Conservation (phyloP, 2,329 filamentous ascomycete genomes). For the Hymenoscyphus occultus region DNA sequence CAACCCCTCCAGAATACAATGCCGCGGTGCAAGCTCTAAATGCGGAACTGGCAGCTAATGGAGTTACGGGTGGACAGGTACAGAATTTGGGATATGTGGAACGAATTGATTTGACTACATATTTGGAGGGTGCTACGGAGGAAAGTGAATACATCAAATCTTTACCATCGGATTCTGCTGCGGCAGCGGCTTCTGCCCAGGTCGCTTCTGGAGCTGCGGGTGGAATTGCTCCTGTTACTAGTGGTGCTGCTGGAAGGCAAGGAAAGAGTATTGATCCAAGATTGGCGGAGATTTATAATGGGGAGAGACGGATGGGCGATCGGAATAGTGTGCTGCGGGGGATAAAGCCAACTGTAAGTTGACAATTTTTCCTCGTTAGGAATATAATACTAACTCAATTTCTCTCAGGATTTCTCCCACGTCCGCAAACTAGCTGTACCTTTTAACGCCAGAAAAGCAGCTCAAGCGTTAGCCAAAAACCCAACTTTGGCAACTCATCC, state of each 20-base stretch:
- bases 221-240: conserved; percentile 39
- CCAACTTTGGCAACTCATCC: conserved; percentile 53
- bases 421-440: conserved; percentile 80
- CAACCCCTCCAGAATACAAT: conserved; percentile 88
- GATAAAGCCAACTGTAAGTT: conserved; percentile 80
- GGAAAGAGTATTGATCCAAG: conserved; percentile 74
- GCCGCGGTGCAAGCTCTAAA: conserved; percentile 77
- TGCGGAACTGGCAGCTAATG: conserved; percentile 59
- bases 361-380: neutral
- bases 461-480: conserved; percentile 40
- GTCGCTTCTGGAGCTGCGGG: conserved; percentile 46
- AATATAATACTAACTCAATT: neutral
- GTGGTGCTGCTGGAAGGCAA: conserved; percentile 49
- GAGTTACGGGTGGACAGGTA: conserved; percentile 62
- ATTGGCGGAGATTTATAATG: conserved; percentile 83
- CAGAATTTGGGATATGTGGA: conserved; percentile 91
- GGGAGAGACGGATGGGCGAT: conserved; percentile 88
- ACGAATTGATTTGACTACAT: conserved; percentile 85
- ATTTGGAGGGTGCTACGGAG: conserved; percentile 85
- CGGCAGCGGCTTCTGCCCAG: conserved; percentile 44
- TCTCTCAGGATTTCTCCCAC: conserved; percentile 80
- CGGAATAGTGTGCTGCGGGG: conserved; percentile 85
- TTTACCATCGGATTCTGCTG: conserved; percentile 59
- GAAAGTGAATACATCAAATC: conserved; percentile 93
- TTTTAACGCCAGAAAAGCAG: conserved; percentile 65